Evolutionary conservation across 192 early-diverging fungal genomes (phyloP).

Genomic region (Pilaira anomala): DNA sequence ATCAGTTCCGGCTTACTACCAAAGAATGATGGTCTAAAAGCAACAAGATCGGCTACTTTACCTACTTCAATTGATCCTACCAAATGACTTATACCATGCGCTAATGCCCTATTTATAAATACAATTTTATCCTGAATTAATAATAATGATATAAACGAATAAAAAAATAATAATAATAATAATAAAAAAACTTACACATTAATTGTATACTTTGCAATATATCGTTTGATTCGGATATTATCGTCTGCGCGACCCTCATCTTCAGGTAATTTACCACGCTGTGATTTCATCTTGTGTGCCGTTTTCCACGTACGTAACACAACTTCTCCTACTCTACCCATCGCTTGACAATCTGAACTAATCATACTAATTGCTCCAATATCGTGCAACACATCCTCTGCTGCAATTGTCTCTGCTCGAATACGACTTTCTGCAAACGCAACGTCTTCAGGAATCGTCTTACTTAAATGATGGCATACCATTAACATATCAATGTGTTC

Average conservation of each 20-base stretch:
- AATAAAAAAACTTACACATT: conserved; percentile 81
- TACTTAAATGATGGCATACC: conserved; percentile 95
- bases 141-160: conserved; percentile 1
- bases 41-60: conserved; percentile 88
- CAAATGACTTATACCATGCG: conserved; percentile 81
- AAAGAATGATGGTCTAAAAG: conserved; percentile 82
- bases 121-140: background rate
- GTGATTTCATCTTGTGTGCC: conserved; percentile 88
- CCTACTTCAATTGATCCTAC: conserved; percentile 91
- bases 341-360: conserved; percentile 89
- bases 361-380: conserved; percentile 92
- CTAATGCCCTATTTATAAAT: conserved; percentile 65
- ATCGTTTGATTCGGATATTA: conserved; percentile 86
- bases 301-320: conserved; percentile 90
- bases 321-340: conserved; percentile 95
- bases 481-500: conserved; percentile 98
- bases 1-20: conserved; percentile 83
- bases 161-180: background rate
- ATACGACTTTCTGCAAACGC: conserved; percentile 95
- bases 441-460: conserved; percentile 90
- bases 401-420: conserved; percentile 93
- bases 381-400: conserved; percentile 94
- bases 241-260: conserved; percentile 59
- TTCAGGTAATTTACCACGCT: conserved; percentile 60
- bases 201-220: conserved; percentile 95